Conservation (phyloP, 306 rosid genomes). For the Quercus berberidifolia region DNA sequence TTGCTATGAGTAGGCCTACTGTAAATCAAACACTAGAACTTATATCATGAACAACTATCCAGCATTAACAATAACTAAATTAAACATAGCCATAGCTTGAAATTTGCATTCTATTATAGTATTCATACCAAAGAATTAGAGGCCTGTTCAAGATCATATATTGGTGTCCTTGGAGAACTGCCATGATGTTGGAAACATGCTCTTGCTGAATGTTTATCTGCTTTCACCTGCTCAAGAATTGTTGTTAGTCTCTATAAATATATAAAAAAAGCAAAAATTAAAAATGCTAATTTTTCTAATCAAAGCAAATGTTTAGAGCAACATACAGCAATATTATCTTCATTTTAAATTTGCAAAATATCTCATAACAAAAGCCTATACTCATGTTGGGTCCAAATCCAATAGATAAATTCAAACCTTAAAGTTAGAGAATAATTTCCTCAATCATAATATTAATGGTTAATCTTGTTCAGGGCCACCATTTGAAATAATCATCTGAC, state of each 20-base stretch:
- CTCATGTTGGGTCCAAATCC: neutral
- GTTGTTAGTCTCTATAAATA: neutral
- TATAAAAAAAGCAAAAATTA: too few relatives aligned
- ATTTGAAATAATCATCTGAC: neutral
- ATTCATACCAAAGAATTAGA: slow-evolving; percentile 70
- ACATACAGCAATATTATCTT: neutral
- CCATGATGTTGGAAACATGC: slow-evolving; percentile 36
- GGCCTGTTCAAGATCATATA: slow-evolving; percentile 43
- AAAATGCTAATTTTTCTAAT: too few relatives aligned
- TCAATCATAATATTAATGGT: neutral
- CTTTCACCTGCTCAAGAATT: slow-evolving; percentile 68
- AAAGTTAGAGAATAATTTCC: neutral
- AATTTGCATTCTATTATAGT: slow-evolving; percentile 1
- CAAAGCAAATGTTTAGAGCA: neutral
- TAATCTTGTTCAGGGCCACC: neutral
- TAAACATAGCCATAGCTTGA: neutral
- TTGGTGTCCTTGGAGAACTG: slow-evolving; percentile 73
- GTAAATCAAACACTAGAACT: neutral
- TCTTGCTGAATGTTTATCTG: slow-evolving; percentile 68
- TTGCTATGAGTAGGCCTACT: neutral
- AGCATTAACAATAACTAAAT: too few relatives aligned
- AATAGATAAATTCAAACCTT: neutral
- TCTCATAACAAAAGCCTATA: neutral
- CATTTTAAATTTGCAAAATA: neutral
- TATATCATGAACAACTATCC: neutral